A percentile compares a stretch with the other conserved stretches of the same genome.
phyloP scores from a whole-genome alignment of 192 early-diverging fungal genomes.

The Pilobolus umbonatus region DNA sequence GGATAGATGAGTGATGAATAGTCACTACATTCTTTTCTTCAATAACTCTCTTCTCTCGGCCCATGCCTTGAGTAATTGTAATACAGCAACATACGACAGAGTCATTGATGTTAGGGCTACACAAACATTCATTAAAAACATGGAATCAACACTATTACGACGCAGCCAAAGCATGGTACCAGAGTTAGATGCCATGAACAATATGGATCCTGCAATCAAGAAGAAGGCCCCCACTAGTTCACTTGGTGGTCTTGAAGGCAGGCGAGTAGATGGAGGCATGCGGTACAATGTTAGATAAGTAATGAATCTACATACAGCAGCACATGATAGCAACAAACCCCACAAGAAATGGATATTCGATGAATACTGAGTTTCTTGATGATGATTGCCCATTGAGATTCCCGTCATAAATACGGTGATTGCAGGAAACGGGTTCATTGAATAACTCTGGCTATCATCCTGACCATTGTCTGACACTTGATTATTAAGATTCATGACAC shows the following conservation, averaged over 20 bases:
- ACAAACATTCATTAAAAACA: slow-evolving; percentile 39
- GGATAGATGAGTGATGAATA: too few relatives aligned
- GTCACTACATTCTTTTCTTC: slow-evolving; percentile 24
- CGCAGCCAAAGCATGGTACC: slow-evolving; percentile 31
- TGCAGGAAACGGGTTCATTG: slow-evolving; percentile 32
- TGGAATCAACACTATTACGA: slow-evolving; percentile 22
- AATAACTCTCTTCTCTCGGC: slow-evolving; percentile 19
- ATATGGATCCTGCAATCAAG: slow-evolving; percentile 25
- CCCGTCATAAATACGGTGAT: slow-evolving; percentile 33
- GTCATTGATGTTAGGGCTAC: slow-evolving; percentile 30
- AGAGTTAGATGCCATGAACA: slow-evolving; percentile 37
- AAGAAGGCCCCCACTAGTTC: slow-evolving; percentile 29
- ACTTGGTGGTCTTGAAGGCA: slow-evolving; percentile 25
- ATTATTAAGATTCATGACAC: neutral
- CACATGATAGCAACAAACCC: slow-evolving; percentile 26
- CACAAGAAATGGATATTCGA: slow-evolving; percentile 33
- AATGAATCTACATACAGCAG: slow-evolving; percentile 23
- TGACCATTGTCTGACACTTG: slow-evolving; percentile 3
- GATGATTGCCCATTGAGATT: slow-evolving; percentile 38
- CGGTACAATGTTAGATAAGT: slow-evolving; percentile 29
- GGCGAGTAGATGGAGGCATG: slow-evolving; percentile 3
- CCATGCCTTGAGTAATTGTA: slow-evolving; percentile 36
- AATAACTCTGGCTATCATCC: slow-evolving; percentile 17
- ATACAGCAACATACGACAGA: slow-evolving; percentile 18
- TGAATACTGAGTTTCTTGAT: slow-evolving; percentile 29